Base-by-base conservation (phyloP, 495 filamentous ascomycete genomes). In the Aspergillus asperescens region DNA sequence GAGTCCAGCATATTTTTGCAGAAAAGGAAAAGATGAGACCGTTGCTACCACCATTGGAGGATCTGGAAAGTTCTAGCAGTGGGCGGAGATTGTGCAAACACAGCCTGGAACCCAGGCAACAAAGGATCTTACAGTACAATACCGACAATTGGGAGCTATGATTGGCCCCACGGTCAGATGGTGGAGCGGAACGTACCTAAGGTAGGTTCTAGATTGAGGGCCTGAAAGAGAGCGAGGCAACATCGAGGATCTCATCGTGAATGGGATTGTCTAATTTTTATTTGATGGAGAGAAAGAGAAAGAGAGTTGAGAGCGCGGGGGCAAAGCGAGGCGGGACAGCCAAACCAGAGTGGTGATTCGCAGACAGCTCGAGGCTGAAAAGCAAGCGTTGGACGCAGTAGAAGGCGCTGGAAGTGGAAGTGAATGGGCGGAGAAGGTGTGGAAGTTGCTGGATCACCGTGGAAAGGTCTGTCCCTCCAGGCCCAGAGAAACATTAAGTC, bases 391-490 rank as follows among this genome's bases (percentile, higher is more conserved):
- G 10, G 6, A 7, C 38, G n/a, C 8, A 32, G 32, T 50, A 45
- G 63, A 68, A 68, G 24, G 40, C 52, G 63, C 62, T 70, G 63
- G 67, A 70, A 68, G 32, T 22, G 41, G 47, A 54, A 16, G 12
- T 29, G 57, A 60, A 60, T 62, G 57, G 52, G 57, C 54, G 60
- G 60, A 59, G 60, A 57, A 48, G 28, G 25, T 42, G 62, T 74
- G 71, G 71, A 74, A 74, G 67, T 68, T 62, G 65, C 70, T 74
- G 71, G 71, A 75, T 69, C 62, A 48, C 54, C 67, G 71, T 75
- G 66, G 71, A 75, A 74, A 61, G 64, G 62, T 62, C 15, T 34
- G 61, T 49, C 42, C 41, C 42, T 59, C 51, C 43, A 45, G 47
- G 51, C 60, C 49, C 50, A 60, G 52, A 63, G 58, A 46, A 60